Evolutionary conservation across 2,329 filamentous ascomycete genomes (phyloP).

Genomic region (Colletotrichum viniferum): DNA sequence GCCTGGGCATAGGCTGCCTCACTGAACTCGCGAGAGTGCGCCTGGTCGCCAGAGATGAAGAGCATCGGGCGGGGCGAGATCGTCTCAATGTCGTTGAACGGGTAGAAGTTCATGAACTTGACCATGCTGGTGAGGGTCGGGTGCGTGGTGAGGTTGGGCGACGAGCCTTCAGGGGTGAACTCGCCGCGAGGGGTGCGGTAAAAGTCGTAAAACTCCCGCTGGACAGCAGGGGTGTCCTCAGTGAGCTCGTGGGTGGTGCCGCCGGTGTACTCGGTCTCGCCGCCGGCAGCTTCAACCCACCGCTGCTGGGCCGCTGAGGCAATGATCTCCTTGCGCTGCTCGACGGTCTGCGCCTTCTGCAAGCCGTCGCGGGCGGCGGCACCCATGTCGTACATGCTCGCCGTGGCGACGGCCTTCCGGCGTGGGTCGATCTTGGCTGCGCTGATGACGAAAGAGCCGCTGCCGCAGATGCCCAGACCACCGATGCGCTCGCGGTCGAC

Average conservation of each 20-base stretch:
- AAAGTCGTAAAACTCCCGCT: slow-evolving; percentile 9
- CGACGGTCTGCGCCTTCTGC: neutral
- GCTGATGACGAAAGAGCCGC: slow-evolving; percentile 34
- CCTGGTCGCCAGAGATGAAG: slow-evolving; percentile 28
- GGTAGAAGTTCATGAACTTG: slow-evolving; percentile 36
- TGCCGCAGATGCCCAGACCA: slow-evolving; percentile 33
- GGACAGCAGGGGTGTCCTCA: neutral
- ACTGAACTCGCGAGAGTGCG: slow-evolving; percentile 33
- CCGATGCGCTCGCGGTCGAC: slow-evolving; percentile 33
- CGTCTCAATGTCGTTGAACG: slow-evolving; percentile 31
- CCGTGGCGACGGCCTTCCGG: slow-evolving; percentile 25
- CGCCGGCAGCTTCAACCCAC: neutral
- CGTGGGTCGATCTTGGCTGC: slow-evolving; percentile 37
- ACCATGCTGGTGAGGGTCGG: slow-evolving; percentile 33
- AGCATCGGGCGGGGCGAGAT: slow-evolving; percentile 34
- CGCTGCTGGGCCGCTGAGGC: neutral
- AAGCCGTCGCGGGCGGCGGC: neutral
- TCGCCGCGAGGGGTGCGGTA: slow-evolving; percentile 14
- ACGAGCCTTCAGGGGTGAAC: neutral
- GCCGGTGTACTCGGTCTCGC: neutral
- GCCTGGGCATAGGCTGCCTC: slow-evolving; percentile 27
- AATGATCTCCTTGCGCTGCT: slow-evolving; percentile 5
- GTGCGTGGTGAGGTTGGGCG: slow-evolving; percentile 31
- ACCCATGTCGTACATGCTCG: slow-evolving; percentile 19
- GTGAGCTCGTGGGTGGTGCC: neutral